phyloP scores from a whole-genome alignment of 768 basidiomycete species.

The Favolaschia claudopus region DNA sequence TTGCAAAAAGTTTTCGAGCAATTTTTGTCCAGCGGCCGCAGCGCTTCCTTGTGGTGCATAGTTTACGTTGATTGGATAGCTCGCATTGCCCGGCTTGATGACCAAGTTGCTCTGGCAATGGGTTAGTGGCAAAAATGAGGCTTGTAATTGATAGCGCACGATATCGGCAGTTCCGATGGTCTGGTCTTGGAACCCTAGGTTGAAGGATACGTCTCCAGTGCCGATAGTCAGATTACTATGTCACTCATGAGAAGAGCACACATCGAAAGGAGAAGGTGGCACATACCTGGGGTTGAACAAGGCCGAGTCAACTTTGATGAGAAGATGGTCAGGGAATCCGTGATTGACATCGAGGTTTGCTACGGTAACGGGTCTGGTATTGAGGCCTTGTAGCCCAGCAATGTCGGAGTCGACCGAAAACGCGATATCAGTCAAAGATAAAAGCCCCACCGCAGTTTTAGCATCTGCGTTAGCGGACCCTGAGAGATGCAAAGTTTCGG shows the following conservation, averaged over 20 bases:
- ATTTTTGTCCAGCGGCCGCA: conserved; percentile 55
- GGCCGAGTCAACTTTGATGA: conserved; percentile 68
- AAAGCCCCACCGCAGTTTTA: conserved; percentile 69
- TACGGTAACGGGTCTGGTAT: conserved; percentile 62
- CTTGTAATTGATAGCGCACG: conserved; percentile 37
- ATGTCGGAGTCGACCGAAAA: conserved; percentile 68
- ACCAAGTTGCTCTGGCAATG: conserved; percentile 55
- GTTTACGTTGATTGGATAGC: conserved; percentile 69
- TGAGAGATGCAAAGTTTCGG: conserved; percentile 56
- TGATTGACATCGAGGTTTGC: conserved; percentile 69
- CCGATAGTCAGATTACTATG: conserved; percentile 55
- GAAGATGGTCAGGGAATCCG: conserved; percentile 69
- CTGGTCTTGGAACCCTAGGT: conserved; percentile 62
- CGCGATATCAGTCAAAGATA: conserved; percentile 61
- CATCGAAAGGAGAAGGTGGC: too few species aligned
- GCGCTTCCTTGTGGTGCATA: conserved; percentile 66
- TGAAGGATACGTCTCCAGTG: conserved; percentile 70
- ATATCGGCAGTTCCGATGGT: conserved; percentile 67
- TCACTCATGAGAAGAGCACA: background rate
- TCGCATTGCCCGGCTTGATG: conserved; percentile 64
- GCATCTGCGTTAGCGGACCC: conserved; percentile 66
- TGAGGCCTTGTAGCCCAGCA: conserved; percentile 69
- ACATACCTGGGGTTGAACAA: conserved; percentile 72
- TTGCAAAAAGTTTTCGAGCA: conserved; percentile 77
- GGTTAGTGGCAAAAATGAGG: conserved; percentile 7